Conservation (phyloP, 306 rosid species). For the Sphenostylis stenocarpa region DNA sequence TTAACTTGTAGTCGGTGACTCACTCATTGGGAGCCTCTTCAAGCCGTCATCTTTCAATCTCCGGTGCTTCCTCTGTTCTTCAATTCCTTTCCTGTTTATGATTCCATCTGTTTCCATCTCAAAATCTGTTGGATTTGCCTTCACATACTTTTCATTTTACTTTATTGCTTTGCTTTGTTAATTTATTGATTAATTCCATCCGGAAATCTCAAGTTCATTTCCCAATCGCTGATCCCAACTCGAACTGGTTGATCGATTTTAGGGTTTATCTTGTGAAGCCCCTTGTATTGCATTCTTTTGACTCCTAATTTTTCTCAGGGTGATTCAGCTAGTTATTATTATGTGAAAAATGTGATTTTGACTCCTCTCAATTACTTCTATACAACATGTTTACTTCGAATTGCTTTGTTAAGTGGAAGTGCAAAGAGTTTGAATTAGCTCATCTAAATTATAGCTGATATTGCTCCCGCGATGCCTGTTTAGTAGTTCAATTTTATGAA, state of each 20-base stretch:
- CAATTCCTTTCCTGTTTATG: background rate
- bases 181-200: background rate
- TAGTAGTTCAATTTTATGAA: background rate
- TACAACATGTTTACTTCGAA: background rate
- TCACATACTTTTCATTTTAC: background rate
- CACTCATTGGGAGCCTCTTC: background rate
- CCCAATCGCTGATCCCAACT: background rate
- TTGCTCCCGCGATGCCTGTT: background rate
- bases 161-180: background rate
- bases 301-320: background rate
- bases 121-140: background rate
- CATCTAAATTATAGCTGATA: background rate
- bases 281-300: background rate
- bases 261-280: background rate
- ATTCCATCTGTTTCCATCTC: background rate
- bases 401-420: background rate
- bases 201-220: background rate
- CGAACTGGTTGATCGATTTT: background rate
- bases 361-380: background rate
- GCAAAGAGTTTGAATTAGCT: background rate
- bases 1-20: background rate
- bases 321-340: background rate
- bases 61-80: background rate
- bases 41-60: background rate
- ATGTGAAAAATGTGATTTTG: background rate